Evolutionary conservation across 176 grass and related monocot species (phyloP), one percentile per base, ranked within the genome.

Genomic region (Alopecurus myosuroides): DNA sequence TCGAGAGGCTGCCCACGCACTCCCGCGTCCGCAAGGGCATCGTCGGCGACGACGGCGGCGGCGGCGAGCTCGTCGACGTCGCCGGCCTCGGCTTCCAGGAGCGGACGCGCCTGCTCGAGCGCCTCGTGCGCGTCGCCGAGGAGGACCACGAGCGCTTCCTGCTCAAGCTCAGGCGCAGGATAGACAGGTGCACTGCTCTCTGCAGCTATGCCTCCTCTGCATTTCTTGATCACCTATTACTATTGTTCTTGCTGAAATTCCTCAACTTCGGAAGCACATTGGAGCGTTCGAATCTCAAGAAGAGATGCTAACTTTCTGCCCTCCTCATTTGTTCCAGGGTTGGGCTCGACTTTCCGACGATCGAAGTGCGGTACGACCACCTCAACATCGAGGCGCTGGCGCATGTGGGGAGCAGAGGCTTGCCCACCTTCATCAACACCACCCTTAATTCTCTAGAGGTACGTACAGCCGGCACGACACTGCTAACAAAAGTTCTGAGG

Each of bases 141-240:
- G 90, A 92, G 57, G 90, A 92, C 76, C 88, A 92, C 62, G 90
- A 92, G 83, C 81, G 64, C 10, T 92, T 92, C 90, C 76, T 92
- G 83, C 79, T 81, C 53, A 92, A 84, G 79, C 81, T 92, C 56
- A 92, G 49, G 60, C 63, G 89, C 44, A 77, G 90, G 25, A 86
- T 92, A 10, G 87, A 92, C 11, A 64, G 80, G 89, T 91, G 7
- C 37, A 7, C 30, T 49, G 19, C 17, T n/a, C 18, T 37, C 22
- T 44, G n/a, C 3, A 9, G 7, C 28, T 45, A 29, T 10, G 9
- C 30, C 56, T 44, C 23, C 29, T 52, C 49, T 69, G 72, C 45
- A 3, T 11, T 31, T 30, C 26, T 74, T 12, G 57, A 4, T 7
- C 30, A 52, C 13, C 19, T 76, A 13, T 4, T 44, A 45, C 11